Percentiles rank a stretch among this genome's conserved stretches.
Conservation (phyloP, 1,139 yeast genomes). For the Kodamaea arcana region DNA sequence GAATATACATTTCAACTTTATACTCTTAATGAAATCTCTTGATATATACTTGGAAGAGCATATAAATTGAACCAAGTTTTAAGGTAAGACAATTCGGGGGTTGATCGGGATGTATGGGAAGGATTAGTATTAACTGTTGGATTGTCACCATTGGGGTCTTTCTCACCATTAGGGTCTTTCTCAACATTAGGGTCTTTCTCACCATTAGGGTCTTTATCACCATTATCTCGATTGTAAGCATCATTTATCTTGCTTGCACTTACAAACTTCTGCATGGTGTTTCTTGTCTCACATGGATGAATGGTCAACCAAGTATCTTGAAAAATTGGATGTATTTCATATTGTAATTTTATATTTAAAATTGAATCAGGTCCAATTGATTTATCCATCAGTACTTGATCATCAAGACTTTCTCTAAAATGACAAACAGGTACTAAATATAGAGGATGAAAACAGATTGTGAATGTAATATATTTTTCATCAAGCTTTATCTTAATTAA, state of each 20-base stretch:
- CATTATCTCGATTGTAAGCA: too few species aligned
- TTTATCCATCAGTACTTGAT: conserved; percentile 2
- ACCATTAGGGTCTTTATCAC: too few species aligned
- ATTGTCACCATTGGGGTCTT: too few species aligned
- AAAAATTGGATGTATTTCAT: conserved; percentile 25
- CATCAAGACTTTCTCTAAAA: conserved; percentile 14
- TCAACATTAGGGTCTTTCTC: too few species aligned
- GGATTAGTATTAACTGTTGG: too few species aligned
- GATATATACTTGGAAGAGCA: conserved; percentile 12
- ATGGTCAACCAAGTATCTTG: conserved; percentile 28
- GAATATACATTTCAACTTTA: too few species aligned
- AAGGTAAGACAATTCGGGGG: conserved; percentile 19
- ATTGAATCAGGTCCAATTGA: too few species aligned
- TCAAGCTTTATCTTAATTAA: neutral
- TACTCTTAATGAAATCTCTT: conserved; percentile 2
- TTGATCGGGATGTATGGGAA: too few species aligned
- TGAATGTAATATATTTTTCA: conserved; percentile 13
- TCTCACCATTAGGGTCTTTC: too few species aligned
- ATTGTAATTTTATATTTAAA: too few species aligned
- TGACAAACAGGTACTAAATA: conserved; percentile 32
- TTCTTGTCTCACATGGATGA: conserved; percentile 39
- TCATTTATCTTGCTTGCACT: conserved; percentile 1
- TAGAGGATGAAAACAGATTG: conserved; percentile 27
- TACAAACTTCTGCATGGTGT: conserved; percentile 12
- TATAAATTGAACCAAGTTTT: conserved; percentile 28